These are phyloP conservation scores for Nannizziopsis barbatae DNA, from an alignment of 2,329 filamentous ascomycete species.

Conservation along the genomic window DNA sequence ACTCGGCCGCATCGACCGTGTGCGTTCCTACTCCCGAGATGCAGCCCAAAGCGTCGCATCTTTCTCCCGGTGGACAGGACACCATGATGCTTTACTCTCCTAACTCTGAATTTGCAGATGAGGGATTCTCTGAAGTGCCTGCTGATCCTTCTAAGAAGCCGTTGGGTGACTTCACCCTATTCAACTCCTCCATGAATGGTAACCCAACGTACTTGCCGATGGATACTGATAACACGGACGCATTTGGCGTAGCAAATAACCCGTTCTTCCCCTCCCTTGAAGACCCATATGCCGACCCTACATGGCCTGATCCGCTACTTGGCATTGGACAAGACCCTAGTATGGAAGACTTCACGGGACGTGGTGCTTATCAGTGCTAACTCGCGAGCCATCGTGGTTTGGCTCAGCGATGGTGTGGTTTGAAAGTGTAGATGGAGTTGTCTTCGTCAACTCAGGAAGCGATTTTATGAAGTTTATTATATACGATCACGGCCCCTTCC, in stretches of 20 bases:
- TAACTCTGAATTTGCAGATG: conserved; percentile 18
- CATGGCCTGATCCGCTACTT: not conserved
- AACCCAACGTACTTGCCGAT: not conserved
- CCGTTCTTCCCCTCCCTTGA: not conserved
- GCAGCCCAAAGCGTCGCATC: conserved; percentile 16
- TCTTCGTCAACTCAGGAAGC: no score
- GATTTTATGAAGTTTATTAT: no score
- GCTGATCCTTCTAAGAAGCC: conserved; percentile 17
- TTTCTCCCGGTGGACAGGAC: conserved; percentile 22
- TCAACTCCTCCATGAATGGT: conserved; percentile 9
- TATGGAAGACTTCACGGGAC: not conserved
- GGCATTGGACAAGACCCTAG: not conserved
- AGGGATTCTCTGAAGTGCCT: conserved; percentile 17
- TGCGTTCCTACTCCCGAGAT: conserved; percentile 13
- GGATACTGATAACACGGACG: not conserved
- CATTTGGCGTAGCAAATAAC: not conserved
- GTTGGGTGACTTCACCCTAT: conserved; percentile 23
- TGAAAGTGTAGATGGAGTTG: no score
- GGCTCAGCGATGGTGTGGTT: no score
- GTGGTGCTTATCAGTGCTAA: no score
- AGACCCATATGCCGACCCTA: not conserved
- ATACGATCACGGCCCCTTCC: no score
- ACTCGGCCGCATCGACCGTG: conserved; percentile 1
- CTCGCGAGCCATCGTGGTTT: no score
- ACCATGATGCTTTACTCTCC: conserved; percentile 25